These are phyloP conservation scores for Carpinus viminea DNA, from an alignment of 306 rosid species.

Conservation along the genomic window DNA sequence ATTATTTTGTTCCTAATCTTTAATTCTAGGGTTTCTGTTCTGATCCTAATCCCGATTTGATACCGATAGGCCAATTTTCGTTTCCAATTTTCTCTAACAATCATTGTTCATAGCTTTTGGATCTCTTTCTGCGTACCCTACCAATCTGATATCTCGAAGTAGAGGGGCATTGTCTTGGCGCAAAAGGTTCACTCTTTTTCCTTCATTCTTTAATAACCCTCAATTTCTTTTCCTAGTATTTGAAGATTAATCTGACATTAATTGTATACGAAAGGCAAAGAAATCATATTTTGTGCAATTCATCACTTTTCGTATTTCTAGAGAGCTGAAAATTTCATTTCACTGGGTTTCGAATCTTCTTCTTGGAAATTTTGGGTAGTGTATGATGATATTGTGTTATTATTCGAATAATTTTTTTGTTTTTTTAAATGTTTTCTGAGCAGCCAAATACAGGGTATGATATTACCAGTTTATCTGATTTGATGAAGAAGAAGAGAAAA, in stretches of 20 bases:
- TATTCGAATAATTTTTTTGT: not conserved
- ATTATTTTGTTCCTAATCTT: too few relatives aligned
- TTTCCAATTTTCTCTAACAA: too few relatives aligned
- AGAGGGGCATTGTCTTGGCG: too few relatives aligned
- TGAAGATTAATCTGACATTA: not conserved
- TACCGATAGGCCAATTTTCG: too few relatives aligned
- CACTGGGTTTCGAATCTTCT: not conserved
- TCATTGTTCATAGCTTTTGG: too few relatives aligned
- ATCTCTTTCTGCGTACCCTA: too few relatives aligned
- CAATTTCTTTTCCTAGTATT: not conserved
- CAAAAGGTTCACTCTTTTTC: too few relatives aligned
- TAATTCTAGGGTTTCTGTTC: too few relatives aligned
- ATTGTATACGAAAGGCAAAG: not conserved
- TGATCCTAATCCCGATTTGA: too few relatives aligned
- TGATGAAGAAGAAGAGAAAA: constrained; percentile 97
- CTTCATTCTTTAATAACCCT: too few relatives aligned
- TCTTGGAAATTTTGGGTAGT: not conserved
- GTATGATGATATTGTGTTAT: not conserved
- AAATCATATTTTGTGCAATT: too few relatives aligned
- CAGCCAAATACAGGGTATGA: constrained; percentile 11
- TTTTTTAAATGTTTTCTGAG: constrained; percentile 1
- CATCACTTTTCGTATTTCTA: not conserved
- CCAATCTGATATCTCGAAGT: too few relatives aligned
- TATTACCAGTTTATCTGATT: constrained; percentile 31
- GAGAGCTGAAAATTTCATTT: not conserved